Evolutionary conservation across 23 red algal species (phyloP).

Genomic region (Cyanidioschyzon merolae): DNA sequence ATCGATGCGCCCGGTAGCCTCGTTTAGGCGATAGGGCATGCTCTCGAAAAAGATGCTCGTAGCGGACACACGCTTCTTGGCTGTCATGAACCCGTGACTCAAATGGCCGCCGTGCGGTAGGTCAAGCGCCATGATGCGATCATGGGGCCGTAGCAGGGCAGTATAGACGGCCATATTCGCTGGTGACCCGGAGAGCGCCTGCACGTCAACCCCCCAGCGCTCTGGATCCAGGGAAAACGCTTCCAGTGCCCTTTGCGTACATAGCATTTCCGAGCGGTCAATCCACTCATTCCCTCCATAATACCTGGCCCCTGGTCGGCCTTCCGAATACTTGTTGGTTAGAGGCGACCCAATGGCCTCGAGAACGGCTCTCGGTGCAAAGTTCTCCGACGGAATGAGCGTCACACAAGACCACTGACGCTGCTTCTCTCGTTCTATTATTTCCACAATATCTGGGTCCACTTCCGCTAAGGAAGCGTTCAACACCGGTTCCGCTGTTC

Average conservation of each 20-base stretch:
- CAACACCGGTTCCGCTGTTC: constrained; percentile 5
- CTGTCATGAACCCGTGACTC: constrained; percentile 33
- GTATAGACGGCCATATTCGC: constrained; percentile 33
- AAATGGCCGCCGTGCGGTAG: constrained; percentile 32
- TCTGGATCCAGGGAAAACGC: constrained; percentile 26
- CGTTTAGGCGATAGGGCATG: constrained; percentile 98
- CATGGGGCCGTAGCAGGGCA: constrained; percentile 22
- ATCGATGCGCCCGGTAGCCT: constrained; percentile 76
- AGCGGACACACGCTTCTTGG: constrained; percentile 45
- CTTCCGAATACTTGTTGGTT: constrained; percentile 99
- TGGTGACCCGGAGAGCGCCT: constrained; percentile 29
- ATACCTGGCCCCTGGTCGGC: constrained; percentile 30
- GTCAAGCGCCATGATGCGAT: constrained; percentile 29
- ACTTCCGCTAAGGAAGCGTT: constrained; percentile 59
- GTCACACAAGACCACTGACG: constrained; percentile 73
- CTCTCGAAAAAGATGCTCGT: constrained; percentile 97
- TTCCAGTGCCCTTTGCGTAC: constrained; percentile 22
- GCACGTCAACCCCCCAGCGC: constrained; percentile 26
- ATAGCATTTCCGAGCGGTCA: constrained; percentile 21
- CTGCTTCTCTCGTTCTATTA: constrained; percentile 90
- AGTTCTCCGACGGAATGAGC: constrained; percentile 99
- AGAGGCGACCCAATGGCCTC: constrained; percentile 83
- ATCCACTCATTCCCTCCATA: constrained; percentile 33
- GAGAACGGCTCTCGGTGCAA: constrained; percentile 84
- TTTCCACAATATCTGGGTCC: constrained; percentile 70